Evolutionary conservation across 768 basidiomycete genomes (phyloP).

Genomic region (Porphyrellus cyaneotinctus): DNA sequence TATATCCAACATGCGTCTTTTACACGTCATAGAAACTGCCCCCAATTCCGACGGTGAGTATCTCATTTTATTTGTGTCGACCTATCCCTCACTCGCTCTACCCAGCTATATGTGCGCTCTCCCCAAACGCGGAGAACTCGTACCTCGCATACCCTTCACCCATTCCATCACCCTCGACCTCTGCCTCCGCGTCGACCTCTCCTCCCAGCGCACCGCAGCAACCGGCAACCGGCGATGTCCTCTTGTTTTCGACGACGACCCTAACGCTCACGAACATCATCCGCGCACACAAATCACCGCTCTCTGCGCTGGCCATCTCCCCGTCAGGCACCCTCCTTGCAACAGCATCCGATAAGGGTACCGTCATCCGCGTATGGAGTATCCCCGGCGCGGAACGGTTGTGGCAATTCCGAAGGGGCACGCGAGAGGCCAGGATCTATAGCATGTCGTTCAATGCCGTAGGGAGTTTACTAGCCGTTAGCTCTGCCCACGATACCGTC

Average conservation of each 20-base stretch:
- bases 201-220: constrained; percentile 42
- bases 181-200: constrained; percentile 39
- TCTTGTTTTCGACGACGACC: constrained; percentile 90
- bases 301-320: constrained; percentile 85
- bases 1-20: constrained; percentile 95
- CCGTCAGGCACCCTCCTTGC: constrained; percentile 85
- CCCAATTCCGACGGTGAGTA: constrained; percentile 86
- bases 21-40: constrained; percentile 96
- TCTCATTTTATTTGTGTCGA: background rate
- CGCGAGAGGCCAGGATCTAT: constrained; percentile 80
- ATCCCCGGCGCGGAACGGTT: constrained; percentile 89
- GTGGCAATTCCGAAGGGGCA: constrained; percentile 92
- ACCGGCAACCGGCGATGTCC: constrained; percentile 70
- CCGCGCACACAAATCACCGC: constrained; percentile 93
- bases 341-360: constrained; percentile 92
- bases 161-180: constrained; percentile 74
- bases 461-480: constrained; percentile 81
- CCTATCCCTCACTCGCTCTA: constrained; percentile 1
- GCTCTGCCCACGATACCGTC: constrained; percentile 90
- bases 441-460: constrained; percentile 83
- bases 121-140: constrained; percentile 88
- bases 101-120: constrained; percentile 89
- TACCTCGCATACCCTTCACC: constrained; percentile 97
- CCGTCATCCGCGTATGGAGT: constrained; percentile 93
- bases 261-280: constrained; percentile 93